phyloP scores from a whole-genome alignment of 2,329 filamentous ascomycete species.

The Ophiosphaerella korrae region DNA sequence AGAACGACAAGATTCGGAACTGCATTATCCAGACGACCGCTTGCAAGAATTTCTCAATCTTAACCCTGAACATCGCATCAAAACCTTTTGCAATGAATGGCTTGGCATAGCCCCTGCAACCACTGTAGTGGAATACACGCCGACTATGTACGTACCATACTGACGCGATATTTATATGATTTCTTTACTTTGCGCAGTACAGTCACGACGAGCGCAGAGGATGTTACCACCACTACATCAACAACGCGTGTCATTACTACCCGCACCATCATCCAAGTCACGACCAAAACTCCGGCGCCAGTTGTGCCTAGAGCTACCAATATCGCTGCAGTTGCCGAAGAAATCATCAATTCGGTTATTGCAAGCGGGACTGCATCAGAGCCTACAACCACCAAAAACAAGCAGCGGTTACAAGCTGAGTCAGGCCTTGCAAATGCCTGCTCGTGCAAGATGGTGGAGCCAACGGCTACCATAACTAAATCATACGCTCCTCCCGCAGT shows the following conservation, averaged over 20 bases:
- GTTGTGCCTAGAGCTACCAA: conserved; percentile 20
- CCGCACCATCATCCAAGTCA: conserved; percentile 26
- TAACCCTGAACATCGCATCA: conserved; percentile 11
- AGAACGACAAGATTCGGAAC: conserved; percentile 22
- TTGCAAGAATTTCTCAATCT: conserved; percentile 23
- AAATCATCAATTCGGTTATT: conserved; percentile 29
- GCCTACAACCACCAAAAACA: conserved; percentile 13
- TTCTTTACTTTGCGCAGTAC: conserved; percentile 21
- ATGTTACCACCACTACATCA: conserved; percentile 21
- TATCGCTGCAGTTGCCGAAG: conserved; percentile 23
- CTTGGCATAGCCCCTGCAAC: conserved; percentile 34
- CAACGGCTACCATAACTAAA: conserved; percentile 34
- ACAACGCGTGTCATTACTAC: conserved; percentile 27
- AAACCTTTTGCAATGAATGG: conserved; percentile 37
- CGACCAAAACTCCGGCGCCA: conserved; percentile 22
- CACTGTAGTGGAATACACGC: conserved; percentile 23
- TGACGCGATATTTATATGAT: background rate
- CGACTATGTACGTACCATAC: conserved; percentile 26
- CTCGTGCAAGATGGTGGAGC: conserved; percentile 34
- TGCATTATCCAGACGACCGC: conserved; percentile 24
- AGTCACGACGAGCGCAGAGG: conserved; percentile 21
- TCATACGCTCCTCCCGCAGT: conserved; percentile 29
- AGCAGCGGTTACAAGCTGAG: conserved; percentile 21
- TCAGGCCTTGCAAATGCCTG: conserved; percentile 36
- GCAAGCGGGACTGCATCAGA: conserved; percentile 19